These are phyloP conservation scores for Solanum aculeatissimum DNA, from an alignment of 305 asterid species.

Conservation along the genomic window DNA sequence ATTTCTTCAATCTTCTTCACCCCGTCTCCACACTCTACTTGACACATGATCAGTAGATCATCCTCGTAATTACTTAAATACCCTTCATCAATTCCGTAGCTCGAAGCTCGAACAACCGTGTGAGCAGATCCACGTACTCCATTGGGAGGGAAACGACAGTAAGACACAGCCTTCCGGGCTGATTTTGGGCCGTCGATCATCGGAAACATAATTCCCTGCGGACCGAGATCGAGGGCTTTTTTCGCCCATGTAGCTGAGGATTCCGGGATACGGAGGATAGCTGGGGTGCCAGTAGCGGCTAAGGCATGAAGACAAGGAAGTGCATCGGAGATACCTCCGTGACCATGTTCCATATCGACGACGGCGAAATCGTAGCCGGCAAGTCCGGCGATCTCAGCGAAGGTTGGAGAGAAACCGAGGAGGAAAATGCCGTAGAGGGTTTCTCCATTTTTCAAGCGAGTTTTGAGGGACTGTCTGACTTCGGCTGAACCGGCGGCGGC, in stretches of 20 bases:
- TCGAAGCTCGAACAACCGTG: constrained; percentile 67
- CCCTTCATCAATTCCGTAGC: constrained; percentile 65
- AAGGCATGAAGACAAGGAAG: constrained; percentile 68
- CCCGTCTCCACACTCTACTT: constrained; percentile 65
- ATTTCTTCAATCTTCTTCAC: constrained; percentile 64
- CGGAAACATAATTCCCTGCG: constrained; percentile 93
- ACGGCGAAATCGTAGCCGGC: constrained; percentile 87
- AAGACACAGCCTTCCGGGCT: constrained; percentile 67
- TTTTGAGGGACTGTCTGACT: constrained; percentile 33
- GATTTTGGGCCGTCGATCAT: constrained; percentile 69
- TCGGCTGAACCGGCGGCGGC: constrained; percentile 1
- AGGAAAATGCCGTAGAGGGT: constrained; percentile 33
- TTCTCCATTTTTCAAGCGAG: constrained; percentile 37
- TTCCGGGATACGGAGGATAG: constrained; percentile 78
- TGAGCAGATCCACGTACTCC: constrained; percentile 91
- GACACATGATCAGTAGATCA: constrained; percentile 73
- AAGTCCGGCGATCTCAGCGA: constrained; percentile 76
- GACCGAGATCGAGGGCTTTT: constrained; percentile 88
- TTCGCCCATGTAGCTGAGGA: constrained; percentile 69
- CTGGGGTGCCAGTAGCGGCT: constrained; percentile 61
- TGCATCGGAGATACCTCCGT: constrained; percentile 63
- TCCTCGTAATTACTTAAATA: constrained; percentile 62
- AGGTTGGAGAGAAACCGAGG: constrained; percentile 44
- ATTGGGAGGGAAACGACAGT: constrained; percentile 60
- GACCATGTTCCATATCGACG: constrained; percentile 93